Conservation (phyloP, 1,139 yeast genomes). For the Blastobotrys elegans region DNA sequence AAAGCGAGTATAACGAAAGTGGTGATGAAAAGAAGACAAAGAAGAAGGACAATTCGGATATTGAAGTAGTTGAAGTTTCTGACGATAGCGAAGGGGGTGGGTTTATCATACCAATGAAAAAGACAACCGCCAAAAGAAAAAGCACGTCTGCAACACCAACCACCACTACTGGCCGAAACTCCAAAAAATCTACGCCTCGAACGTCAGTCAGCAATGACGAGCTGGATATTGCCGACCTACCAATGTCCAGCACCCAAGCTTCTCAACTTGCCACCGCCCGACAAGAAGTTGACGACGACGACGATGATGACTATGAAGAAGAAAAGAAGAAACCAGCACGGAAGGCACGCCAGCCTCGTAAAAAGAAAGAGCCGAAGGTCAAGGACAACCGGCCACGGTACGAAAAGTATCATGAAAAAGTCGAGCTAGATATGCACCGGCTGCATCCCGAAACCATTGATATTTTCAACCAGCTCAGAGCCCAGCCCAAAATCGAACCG, state of each 20-base stretch:
- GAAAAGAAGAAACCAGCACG: neutral
- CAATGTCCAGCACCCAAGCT: constrained; percentile 10
- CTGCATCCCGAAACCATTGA: constrained; percentile 72
- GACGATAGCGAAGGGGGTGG: constrained; percentile 8
- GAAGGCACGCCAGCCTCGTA: neutral
- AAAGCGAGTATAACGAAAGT: neutral
- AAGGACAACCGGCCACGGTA: constrained; percentile 7
- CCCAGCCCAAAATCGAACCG: constrained; percentile 46
- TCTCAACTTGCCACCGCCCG: neutral
- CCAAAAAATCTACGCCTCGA: constrained; percentile 3
- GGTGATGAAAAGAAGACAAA: neutral
- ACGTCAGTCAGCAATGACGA: constrained; percentile 8
- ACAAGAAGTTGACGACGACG: neutral
- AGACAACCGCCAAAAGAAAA: neutral
- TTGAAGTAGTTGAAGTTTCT: neutral
- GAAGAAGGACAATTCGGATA: neutral
- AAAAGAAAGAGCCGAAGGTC: neutral
- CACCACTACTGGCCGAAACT: neutral
- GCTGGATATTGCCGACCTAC: neutral
- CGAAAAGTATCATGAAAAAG: constrained; percentile 16
- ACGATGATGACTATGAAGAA: neutral
- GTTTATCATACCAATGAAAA: constrained; percentile 2
- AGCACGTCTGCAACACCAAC: constrained; percentile 3
- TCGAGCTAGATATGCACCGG: constrained; percentile 58
- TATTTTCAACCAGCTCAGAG: constrained; percentile 62